A percentile compares a stretch with the other conserved stretches of the same genome.
These are phyloP conservation scores for Mortierella claussenii DNA, from an alignment of 192 early-diverging fungal species.

Conservation along the genomic window DNA sequence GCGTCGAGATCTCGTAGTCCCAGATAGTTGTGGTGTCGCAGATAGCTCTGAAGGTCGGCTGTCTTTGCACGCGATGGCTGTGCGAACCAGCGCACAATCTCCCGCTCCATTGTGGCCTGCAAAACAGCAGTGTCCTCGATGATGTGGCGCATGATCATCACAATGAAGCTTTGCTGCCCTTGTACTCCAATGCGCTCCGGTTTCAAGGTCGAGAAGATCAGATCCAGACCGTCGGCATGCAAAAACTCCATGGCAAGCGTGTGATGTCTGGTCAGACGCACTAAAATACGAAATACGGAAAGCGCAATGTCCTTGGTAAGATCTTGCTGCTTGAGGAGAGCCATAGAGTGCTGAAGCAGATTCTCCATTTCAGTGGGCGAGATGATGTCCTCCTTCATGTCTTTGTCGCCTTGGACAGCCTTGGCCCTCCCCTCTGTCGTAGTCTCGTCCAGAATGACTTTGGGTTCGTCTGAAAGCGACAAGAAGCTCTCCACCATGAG, in stretches of 20 bases:
- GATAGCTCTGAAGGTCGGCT: constrained; percentile 74
- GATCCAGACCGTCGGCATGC: constrained; percentile 69
- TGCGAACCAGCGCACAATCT: constrained; percentile 81
- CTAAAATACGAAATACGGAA: constrained; percentile 81
- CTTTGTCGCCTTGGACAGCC: constrained; percentile 34
- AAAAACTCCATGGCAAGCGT: constrained; percentile 74
- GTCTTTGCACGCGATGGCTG: constrained; percentile 69
- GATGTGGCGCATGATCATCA: constrained; percentile 91
- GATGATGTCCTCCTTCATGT: constrained; percentile 58
- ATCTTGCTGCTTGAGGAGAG: constrained; percentile 49
- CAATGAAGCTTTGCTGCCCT: constrained; percentile 80
- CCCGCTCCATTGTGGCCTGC: constrained; percentile 73
- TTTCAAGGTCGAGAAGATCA: constrained; percentile 70
- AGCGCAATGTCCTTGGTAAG: constrained; percentile 63
- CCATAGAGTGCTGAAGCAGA: constrained; percentile 53
- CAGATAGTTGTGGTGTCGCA: constrained; percentile 73
- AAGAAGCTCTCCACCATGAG: constrained; percentile 74
- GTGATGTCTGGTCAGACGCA: constrained; percentile 83
- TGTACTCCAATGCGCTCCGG: constrained; percentile 73
- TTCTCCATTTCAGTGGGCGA: constrained; percentile 34
- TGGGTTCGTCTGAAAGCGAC: constrained; percentile 72
- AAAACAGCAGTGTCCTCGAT: constrained; percentile 79
- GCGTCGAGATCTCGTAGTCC: constrained; percentile 75
- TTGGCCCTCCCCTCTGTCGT: constrained; percentile 36
- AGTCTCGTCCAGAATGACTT: constrained; percentile 32